phyloP scores from a whole-genome alignment of 257 asterid genomes.

The Gentiana straminea region DNA sequence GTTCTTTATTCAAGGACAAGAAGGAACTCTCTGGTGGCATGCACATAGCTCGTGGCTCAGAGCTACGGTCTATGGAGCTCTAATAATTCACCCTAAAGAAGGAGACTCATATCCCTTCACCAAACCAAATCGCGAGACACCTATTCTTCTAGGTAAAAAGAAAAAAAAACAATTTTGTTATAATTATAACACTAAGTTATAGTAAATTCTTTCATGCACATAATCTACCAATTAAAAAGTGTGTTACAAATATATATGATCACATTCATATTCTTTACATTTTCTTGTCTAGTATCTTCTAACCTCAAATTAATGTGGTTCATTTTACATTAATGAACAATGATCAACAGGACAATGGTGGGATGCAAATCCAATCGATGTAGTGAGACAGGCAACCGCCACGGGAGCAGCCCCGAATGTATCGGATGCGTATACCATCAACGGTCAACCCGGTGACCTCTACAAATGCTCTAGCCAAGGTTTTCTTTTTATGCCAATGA shows the following conservation, averaged over 20 bases:
- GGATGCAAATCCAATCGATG: constrained; percentile 81
- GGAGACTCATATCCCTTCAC: constrained; percentile 71
- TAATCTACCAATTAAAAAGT: too few relatives aligned
- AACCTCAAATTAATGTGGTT: neutral
- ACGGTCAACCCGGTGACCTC: constrained; percentile 94
- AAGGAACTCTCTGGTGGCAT: constrained; percentile 97
- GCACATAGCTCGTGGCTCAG: constrained; percentile 98
- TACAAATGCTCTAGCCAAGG: constrained; percentile 75
- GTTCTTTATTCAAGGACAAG: constrained; percentile 76
- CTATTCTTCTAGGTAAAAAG: constrained; percentile 59
- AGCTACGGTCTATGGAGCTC: constrained; percentile 83
- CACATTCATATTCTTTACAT: neutral
- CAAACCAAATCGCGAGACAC: constrained; percentile 60
- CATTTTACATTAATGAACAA: constrained; percentile 2
- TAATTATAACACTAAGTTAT: neutral
- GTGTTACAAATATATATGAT: too few relatives aligned
- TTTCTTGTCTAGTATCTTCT: neutral
- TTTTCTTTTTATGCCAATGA: constrained; percentile 4
- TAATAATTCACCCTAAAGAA: constrained; percentile 53
- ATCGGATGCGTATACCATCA: constrained; percentile 82
- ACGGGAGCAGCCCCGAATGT: constrained; percentile 77
- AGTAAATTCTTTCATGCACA: too few relatives aligned
- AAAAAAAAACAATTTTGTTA: neutral
- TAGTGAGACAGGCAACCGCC: constrained; percentile 55
- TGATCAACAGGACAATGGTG: constrained; percentile 85